Percentiles rank a stretch among this genome's conserved stretches.
phyloP scores from a whole-genome alignment of 1,284 basidiomycete species.

The Fomitiporia mediterranea region DNA sequence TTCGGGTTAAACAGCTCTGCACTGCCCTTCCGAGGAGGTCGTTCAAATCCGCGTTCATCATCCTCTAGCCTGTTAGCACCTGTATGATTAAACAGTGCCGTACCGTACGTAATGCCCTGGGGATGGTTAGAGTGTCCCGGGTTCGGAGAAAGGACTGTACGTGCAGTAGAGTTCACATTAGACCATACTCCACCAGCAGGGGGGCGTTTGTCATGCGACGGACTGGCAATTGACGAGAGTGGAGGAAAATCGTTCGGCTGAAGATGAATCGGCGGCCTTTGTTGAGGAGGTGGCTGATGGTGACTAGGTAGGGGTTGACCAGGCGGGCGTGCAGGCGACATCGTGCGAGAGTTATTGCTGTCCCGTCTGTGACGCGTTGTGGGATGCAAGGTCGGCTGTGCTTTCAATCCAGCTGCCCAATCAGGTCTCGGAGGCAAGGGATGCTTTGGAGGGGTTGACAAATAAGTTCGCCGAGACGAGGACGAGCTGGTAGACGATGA shows the following conservation, averaged over 20 bases:
- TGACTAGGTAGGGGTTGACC: constrained; percentile 33
- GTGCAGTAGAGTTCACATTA: constrained; percentile 44
- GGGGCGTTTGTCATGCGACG: constrained; percentile 46
- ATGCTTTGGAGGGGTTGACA: constrained; percentile 68
- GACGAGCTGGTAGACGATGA: constrained; percentile 74
- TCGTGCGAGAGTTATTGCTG: constrained; percentile 33
- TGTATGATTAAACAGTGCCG: constrained; percentile 18
- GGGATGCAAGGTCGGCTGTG: constrained; percentile 56
- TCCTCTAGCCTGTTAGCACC: constrained; percentile 40
- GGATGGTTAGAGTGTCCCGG: constrained; percentile 19
- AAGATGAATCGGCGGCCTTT: constrained; percentile 38
- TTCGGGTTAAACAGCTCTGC: constrained; percentile 57
- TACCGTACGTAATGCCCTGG: constrained; percentile 12
- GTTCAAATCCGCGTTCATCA: constrained; percentile 43
- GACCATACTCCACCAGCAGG: constrained; percentile 61
- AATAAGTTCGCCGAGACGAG: constrained; percentile 68
- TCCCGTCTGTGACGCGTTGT: constrained; percentile 43
- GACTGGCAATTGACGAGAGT: constrained; percentile 38
- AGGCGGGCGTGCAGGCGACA: constrained; percentile 37
- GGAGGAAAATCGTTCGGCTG: constrained; percentile 72
- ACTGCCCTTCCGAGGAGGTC: constrained; percentile 43
- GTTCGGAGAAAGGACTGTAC: constrained; percentile 47
- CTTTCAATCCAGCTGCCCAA: constrained; percentile 78
- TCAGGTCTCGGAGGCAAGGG: constrained; percentile 76
- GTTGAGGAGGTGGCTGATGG: constrained; percentile 26